Conservation (phyloP, 306 rosid species). For the Corylus americana region DNA sequence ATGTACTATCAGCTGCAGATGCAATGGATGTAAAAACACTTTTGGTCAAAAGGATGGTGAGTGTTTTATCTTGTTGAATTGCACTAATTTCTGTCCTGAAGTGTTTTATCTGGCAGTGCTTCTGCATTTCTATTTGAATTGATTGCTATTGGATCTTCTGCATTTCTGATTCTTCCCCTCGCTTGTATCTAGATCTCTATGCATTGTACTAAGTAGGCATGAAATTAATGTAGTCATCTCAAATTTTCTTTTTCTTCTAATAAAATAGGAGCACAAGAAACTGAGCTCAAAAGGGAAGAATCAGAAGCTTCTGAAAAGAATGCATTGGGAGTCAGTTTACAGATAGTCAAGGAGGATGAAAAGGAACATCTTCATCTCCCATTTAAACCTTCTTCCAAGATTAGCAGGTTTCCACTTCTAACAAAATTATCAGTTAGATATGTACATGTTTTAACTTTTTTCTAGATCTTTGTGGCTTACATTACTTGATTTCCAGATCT, state of each 20-base stretch:
- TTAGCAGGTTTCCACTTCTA: constrained; percentile 43
- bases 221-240: neutral
- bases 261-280: constrained; percentile 41
- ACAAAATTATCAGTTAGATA: neutral
- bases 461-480: neutral
- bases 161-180: neutral
- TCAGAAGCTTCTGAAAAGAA: constrained; percentile 47
- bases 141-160: neutral
- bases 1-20: constrained; percentile 76
- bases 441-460: neutral
- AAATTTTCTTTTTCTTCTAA: neutral
- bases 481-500: neutral
- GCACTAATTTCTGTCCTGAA: neutral
- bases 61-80: constrained; percentile 17
- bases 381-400: constrained; percentile 44
- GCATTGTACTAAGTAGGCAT: neutral
- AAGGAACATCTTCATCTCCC: constrained; percentile 49
- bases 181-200: neutral
- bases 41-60: constrained; percentile 83
- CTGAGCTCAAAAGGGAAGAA: constrained; percentile 60
- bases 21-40: constrained; percentile 77
- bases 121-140: neutral
- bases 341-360: constrained; percentile 47
- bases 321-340: constrained; percentile 39
- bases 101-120: neutral